phyloP scores from a whole-genome alignment of 2,329 filamentous ascomycete genomes.

The Leptodontidium sp. region DNA sequence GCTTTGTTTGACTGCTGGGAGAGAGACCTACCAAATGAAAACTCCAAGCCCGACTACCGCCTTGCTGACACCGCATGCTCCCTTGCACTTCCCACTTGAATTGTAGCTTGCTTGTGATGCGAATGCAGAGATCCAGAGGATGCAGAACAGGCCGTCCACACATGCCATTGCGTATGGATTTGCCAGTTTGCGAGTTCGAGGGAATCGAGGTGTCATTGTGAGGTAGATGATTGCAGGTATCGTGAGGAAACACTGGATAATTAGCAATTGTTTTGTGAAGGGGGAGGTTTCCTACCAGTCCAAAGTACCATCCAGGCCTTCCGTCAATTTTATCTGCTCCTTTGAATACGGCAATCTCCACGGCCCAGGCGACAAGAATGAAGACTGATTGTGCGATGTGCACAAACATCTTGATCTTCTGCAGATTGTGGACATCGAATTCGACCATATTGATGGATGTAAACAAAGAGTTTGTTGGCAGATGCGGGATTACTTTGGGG shows the following conservation, averaged over 20 bases:
- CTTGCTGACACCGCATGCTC: constrained; percentile 67
- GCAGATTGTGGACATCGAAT: constrained; percentile 45
- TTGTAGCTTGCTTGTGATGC: constrained; percentile 72
- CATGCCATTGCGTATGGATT: constrained; percentile 68
- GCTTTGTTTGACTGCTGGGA: constrained; percentile 17
- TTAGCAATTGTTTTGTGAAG: constrained; percentile 13
- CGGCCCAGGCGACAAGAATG: constrained; percentile 63
- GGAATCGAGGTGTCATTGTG: constrained; percentile 69
- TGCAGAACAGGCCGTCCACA: constrained; percentile 63
- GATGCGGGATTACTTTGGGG: background rate
- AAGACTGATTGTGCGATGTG: constrained; percentile 64
- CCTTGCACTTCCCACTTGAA: constrained; percentile 60
- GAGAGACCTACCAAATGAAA: constrained; percentile 63
- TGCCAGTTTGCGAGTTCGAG: constrained; percentile 67
- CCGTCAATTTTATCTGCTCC: constrained; percentile 60
- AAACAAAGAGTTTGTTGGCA: constrained; percentile 10
- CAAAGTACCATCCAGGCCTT: constrained; percentile 70
- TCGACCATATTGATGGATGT: constrained; percentile 38
- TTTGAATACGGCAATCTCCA: constrained; percentile 68
- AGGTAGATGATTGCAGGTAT: constrained; percentile 72
- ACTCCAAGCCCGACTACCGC: constrained; percentile 69
- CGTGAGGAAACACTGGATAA: constrained; percentile 67
- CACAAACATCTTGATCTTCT: constrained; percentile 59
- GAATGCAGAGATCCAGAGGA: constrained; percentile 74
- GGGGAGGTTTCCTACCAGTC: constrained; percentile 58